These are phyloP conservation scores for Ajuga chamaepitys DNA, from an alignment of 257 asterid species.

Conservation along the genomic window DNA sequence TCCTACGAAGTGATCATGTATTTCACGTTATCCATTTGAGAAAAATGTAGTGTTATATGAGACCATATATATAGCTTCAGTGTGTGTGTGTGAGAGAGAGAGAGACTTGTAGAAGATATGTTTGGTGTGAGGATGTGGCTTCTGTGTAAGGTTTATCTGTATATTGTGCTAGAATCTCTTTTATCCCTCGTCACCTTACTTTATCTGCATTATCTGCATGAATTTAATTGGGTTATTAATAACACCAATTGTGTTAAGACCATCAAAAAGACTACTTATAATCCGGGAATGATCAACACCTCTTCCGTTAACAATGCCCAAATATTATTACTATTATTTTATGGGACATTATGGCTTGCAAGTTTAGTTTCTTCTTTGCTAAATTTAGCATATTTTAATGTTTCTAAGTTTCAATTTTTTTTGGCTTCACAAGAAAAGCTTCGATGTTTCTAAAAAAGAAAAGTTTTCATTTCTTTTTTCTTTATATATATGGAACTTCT, in stretches of 20 bases:
- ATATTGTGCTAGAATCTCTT: not conserved
- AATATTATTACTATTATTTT: not conserved
- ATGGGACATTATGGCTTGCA: not conserved
- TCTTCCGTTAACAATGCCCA: not conserved
- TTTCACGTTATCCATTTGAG: constrained; percentile 26
- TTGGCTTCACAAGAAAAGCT: no score
- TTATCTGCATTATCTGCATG: constrained; percentile 25
- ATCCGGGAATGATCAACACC: not conserved
- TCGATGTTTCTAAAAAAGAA: no score
- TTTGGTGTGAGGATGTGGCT: constrained; percentile 37
- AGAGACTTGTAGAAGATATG: constrained; percentile 15
- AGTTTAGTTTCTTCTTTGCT: not conserved
- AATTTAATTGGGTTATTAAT: not conserved
- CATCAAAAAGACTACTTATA: not conserved
- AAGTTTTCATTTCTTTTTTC: no score
- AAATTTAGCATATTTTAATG: not conserved
- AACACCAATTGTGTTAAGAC: not conserved
- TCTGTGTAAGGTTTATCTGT: constrained; percentile 10
- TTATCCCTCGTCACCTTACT: not conserved
- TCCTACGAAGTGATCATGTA: no score
- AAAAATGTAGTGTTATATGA: not conserved
- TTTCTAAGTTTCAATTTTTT: no score
- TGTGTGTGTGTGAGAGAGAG: constrained; percentile 3
- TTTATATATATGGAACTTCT: no score
- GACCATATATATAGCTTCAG: not conserved